phyloP scores from a whole-genome alignment of 352 stramenopile species.

The Phytophthora citricola region DNA sequence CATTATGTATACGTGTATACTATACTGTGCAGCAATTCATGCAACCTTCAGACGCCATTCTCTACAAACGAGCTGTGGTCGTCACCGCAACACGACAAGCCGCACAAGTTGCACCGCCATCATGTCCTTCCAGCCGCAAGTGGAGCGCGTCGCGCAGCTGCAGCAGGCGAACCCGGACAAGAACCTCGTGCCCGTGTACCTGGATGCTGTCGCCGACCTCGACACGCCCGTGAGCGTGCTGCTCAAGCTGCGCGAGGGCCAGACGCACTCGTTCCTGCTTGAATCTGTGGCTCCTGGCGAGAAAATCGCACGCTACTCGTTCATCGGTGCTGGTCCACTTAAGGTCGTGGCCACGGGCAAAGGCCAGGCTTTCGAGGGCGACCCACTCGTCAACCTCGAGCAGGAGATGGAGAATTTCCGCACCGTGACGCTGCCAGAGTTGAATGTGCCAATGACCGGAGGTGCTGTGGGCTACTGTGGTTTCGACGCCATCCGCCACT shows the following conservation, averaged over 20 bases:
- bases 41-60: constrained; percentile 14
- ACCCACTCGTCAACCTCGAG: constrained; percentile 83
- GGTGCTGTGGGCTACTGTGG: constrained; percentile 89
- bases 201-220: constrained; percentile 85
- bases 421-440: constrained; percentile 70
- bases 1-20: constrained; percentile 17
- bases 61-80: neutral
- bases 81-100: neutral
- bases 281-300: constrained; percentile 87
- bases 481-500: constrained; percentile 91
- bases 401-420: constrained; percentile 82
- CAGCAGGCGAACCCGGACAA: constrained; percentile 71
- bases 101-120: neutral
- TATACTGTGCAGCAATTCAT: neutral
- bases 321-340: constrained; percentile 86
- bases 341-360: constrained; percentile 80
- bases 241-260: constrained; percentile 82
- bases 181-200: constrained; percentile 88
- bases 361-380: constrained; percentile 60
- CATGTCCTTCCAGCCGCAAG: constrained; percentile 66
- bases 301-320: constrained; percentile 90
- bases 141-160: constrained; percentile 75
- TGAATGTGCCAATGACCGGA: constrained; percentile 85
- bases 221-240: constrained; percentile 90
- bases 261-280: constrained; percentile 88